Percentiles rank a stretch among this genome's conserved stretches.
These are phyloP conservation scores for Vinca minor DNA, from an alignment of 257 asterid genomes.

Conservation along the genomic window DNA sequence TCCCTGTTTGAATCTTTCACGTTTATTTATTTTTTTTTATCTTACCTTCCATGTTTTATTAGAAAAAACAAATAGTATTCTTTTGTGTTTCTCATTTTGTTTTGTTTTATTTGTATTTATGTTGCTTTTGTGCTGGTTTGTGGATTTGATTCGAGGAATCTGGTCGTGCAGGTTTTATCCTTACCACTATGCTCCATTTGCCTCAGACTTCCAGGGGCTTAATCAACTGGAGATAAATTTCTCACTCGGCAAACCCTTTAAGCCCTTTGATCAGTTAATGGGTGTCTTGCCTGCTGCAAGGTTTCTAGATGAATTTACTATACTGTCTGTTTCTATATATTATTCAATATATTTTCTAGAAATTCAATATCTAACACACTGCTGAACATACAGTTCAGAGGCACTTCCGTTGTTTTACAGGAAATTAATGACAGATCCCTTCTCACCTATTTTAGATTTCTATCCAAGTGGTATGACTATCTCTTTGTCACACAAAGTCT, in stretches of 20 bases:
- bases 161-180: slow-evolving; percentile 45
- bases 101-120: not conserved
- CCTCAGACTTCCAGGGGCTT: slow-evolving; percentile 48
- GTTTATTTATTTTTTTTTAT: too few species aligned
- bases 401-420: slow-evolving; percentile 53
- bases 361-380: slow-evolving; percentile 1
- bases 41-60: too few species aligned
- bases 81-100: not conserved
- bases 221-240: slow-evolving; percentile 26
- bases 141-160: not conserved
- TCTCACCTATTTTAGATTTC: slow-evolving; percentile 53
- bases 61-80: not conserved
- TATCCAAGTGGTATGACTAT: slow-evolving; percentile 46
- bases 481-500: slow-evolving; percentile 1
- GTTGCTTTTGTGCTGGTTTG: not conserved
- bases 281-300: slow-evolving; percentile 74
- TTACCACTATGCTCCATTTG: slow-evolving; percentile 67
- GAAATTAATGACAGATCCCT: slow-evolving; percentile 49
- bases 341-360: not conserved
- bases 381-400: slow-evolving; percentile 35
- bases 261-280: slow-evolving; percentile 65
- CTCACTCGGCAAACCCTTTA: slow-evolving; percentile 43
- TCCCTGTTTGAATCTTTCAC: not conserved
- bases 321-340: not conserved
- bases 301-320: slow-evolving; percentile 19